Conservation (phyloP, 345 rosid genomes). For the Brassica nigra region DNA sequence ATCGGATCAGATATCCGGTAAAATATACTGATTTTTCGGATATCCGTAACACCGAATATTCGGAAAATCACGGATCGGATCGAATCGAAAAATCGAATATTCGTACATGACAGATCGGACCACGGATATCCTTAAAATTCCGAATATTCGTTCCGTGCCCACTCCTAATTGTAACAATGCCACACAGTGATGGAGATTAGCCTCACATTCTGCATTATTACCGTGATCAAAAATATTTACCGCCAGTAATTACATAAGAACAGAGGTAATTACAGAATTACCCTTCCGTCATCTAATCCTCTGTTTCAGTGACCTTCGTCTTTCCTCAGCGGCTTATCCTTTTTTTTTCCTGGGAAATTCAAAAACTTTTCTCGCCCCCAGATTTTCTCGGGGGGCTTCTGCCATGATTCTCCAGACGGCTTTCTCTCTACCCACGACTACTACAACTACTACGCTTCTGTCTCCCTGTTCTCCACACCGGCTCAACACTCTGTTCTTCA, state of each 20-base stretch:
- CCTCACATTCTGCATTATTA: not conserved
- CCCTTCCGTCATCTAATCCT: slow-evolving; percentile 29
- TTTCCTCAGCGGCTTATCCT: slow-evolving; percentile 34
- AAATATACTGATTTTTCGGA: too few species aligned
- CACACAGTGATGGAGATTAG: too few species aligned
- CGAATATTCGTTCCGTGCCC: too few species aligned
- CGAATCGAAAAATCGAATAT: too few species aligned
- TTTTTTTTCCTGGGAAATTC: slow-evolving; percentile 17
- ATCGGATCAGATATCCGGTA: too few species aligned
- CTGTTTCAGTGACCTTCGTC: not conserved
- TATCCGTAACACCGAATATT: too few species aligned
- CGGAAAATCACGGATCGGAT: too few species aligned
- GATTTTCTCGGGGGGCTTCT: slow-evolving; percentile 24
- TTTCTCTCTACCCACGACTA: slow-evolving; percentile 49
- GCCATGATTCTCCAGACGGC: slow-evolving; percentile 51
- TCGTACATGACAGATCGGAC: too few species aligned
- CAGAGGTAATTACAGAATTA: not conserved
- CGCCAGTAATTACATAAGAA: not conserved
- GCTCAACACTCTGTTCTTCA: slow-evolving; percentile 76
- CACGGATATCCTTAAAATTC: too few species aligned
- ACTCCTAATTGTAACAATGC: too few species aligned
- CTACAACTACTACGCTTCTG: slow-evolving; percentile 44
- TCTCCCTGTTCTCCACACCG: slow-evolving; percentile 57
- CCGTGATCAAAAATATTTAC: not conserved
- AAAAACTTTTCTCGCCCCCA: slow-evolving; percentile 6